These are phyloP conservation scores for Sugiyamaella paludigena DNA, from an alignment of 1,139 yeast genomes.

Conservation along the genomic window DNA sequence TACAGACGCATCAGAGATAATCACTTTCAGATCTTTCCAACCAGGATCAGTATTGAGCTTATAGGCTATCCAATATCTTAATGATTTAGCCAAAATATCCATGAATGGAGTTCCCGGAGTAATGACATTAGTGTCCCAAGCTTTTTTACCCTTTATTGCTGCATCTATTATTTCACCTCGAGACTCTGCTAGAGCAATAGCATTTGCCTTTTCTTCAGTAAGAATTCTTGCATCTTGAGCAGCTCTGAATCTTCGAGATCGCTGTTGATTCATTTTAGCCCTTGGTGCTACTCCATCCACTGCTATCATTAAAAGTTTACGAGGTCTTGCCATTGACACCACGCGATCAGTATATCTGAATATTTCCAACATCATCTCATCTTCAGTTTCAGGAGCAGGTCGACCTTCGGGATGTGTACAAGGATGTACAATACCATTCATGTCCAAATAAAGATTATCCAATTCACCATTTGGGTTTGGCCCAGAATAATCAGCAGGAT, in stretches of 20 bases:
- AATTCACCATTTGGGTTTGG: slow-evolving; percentile 95
- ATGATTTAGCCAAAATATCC: slow-evolving; percentile 80
- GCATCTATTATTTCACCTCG: slow-evolving; percentile 44
- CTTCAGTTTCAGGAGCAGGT: slow-evolving; percentile 92
- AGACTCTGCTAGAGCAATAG: slow-evolving; percentile 48
- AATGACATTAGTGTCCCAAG: slow-evolving; percentile 91
- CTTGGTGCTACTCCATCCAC: slow-evolving; percentile 99
- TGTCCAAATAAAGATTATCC: slow-evolving; percentile 85
- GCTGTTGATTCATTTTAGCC: slow-evolving; percentile 98
- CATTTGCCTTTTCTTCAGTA: slow-evolving; percentile 40
- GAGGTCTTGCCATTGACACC: slow-evolving; percentile 88
- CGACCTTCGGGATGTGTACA: slow-evolving; percentile 95
- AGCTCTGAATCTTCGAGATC: slow-evolving; percentile 93
- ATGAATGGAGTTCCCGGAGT: slow-evolving; percentile 99
- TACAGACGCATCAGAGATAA: slow-evolving; percentile 94
- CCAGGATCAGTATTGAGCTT: slow-evolving; percentile 86
- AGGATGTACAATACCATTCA: slow-evolving; percentile 98
- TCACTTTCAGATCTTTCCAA: slow-evolving; percentile 82
- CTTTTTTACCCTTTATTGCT: slow-evolving; percentile 42
- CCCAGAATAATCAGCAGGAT: slow-evolving; percentile 65
- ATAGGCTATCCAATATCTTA: slow-evolving; percentile 87
- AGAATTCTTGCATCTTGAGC: slow-evolving; percentile 83
- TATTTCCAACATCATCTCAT: slow-evolving; percentile 89
- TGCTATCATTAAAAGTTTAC: slow-evolving; percentile 86
- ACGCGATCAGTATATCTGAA: slow-evolving; percentile 89